Conservation (phyloP, 148 eudicot species). For the Rhododendron mucronatum region DNA sequence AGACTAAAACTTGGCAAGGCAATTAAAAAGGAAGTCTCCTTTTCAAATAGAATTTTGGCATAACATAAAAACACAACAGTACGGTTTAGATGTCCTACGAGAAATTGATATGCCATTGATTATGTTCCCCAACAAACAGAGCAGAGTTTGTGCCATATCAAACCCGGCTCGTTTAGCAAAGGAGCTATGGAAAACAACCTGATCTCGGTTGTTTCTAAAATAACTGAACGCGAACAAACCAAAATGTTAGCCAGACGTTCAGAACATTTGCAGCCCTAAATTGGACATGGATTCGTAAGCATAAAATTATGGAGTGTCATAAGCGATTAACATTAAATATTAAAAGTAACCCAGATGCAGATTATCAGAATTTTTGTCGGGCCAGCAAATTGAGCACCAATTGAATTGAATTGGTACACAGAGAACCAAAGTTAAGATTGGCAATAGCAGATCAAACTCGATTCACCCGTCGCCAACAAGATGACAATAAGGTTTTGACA, state of each 20-base stretch:
- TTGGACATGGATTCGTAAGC: not conserved
- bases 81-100: not conserved
- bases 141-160: not conserved
- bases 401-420: not conserved
- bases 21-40: no score
- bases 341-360: not conserved
- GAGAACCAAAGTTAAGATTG: not conserved
- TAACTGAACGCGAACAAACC: not conserved
- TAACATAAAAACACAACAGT: not conserved
- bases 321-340: not conserved
- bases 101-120: not conserved
- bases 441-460: not conserved
- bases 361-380: not conserved
- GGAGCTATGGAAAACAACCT: not conserved
- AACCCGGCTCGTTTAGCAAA: not conserved
- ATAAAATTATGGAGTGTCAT: not conserved
- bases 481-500: not conserved
- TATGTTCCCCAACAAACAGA: not conserved
- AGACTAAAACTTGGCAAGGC: no score
- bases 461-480: not conserved
- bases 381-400: not conserved
- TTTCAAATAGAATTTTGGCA: no score
- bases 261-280: not conserved
- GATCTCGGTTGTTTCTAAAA: not conserved
- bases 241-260: not conserved